Conservation (phyloP, 2,329 filamentous ascomycete species). For the Claviceps purpurea region DNA sequence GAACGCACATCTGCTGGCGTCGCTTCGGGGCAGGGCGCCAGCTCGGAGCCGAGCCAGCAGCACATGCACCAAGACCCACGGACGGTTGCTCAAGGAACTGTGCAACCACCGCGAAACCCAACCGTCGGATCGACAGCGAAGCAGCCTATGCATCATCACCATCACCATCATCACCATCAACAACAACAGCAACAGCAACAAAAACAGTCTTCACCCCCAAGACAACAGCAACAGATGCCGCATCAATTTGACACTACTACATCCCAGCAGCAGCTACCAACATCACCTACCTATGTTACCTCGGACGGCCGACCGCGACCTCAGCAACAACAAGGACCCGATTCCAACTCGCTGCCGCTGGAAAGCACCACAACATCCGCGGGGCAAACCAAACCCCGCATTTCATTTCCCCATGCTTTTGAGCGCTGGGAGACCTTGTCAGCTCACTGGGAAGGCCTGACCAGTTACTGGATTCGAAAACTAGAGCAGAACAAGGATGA, state of each 20-base stretch:
- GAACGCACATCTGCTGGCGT: constrained; percentile 47
- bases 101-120: constrained; percentile 9
- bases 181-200: neutral
- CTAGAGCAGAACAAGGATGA: constrained; percentile 84
- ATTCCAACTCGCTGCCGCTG: neutral
- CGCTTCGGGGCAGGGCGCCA: constrained; percentile 23
- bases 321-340: neutral
- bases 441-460: constrained; percentile 95
- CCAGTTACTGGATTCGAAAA: constrained; percentile 91
- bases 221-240: constrained; percentile 1
- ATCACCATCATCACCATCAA: neutral
- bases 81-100: constrained; percentile 13
- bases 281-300: constrained; percentile 1
- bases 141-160: constrained; percentile 7
- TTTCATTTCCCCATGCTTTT: constrained; percentile 88
- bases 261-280: constrained; percentile 1
- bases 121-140: constrained; percentile 6
- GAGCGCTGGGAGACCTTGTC: constrained; percentile 95
- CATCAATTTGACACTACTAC: neutral
- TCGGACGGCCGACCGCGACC: constrained; percentile 6
- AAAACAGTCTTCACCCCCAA: neutral
- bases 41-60: constrained; percentile 16
- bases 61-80: constrained; percentile 17
- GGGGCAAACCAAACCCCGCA: constrained; percentile 32
- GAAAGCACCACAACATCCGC: constrained; percentile 10